Percentiles rank a stretch among this genome's conserved stretches.
Conservation (phyloP, 2,329 filamentous ascomycete species). For the Rutstroemia sp. region DNA sequence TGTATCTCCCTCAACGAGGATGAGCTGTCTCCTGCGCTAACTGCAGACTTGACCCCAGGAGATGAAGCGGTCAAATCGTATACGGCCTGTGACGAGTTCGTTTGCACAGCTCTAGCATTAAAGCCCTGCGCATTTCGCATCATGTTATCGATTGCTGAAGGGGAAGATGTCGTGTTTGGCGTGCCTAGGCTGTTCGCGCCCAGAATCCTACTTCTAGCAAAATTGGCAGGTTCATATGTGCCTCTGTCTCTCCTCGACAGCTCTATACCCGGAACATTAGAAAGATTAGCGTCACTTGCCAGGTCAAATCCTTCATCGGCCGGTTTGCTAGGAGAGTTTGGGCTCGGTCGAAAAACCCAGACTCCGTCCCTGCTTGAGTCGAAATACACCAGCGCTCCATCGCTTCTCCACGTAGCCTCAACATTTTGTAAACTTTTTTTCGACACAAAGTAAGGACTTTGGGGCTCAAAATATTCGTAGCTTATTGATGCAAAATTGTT, state of each 20-base stretch:
- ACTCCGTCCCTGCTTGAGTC: conserved; percentile 25
- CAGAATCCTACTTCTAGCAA: conserved; percentile 19
- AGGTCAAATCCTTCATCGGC: conserved; percentile 6
- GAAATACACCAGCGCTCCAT: conserved; percentile 24
- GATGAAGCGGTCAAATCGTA: conserved; percentile 21
- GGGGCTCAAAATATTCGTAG: conserved; percentile 28
- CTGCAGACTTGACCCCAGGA: conserved; percentile 18
- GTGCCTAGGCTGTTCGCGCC: conserved; percentile 17
- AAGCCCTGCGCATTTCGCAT: conserved; percentile 22
- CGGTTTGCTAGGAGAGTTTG: conserved; percentile 7
- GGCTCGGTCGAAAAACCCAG: conserved; percentile 23
- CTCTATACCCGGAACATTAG: conserved; percentile 18
- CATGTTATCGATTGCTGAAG: conserved; percentile 24
- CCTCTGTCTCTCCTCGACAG: conserved; percentile 22
- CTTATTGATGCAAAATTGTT: conserved; percentile 28
- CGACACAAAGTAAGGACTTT: conserved; percentile 12
- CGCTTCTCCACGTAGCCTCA: conserved; percentile 24
- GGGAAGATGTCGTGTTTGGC: conserved; percentile 23
- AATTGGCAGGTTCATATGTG: conserved; percentile 25
- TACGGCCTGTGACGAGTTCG: conserved; percentile 16
- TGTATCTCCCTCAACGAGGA: conserved; percentile 25
- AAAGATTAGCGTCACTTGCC: conserved; percentile 6
- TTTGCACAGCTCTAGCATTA: conserved; percentile 23
- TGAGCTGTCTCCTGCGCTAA: conserved; percentile 10
- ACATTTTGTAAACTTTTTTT: conserved; percentile 24